Conservation (phyloP, 331 rosid genomes). For the Pyracantha coccinea region DNA sequence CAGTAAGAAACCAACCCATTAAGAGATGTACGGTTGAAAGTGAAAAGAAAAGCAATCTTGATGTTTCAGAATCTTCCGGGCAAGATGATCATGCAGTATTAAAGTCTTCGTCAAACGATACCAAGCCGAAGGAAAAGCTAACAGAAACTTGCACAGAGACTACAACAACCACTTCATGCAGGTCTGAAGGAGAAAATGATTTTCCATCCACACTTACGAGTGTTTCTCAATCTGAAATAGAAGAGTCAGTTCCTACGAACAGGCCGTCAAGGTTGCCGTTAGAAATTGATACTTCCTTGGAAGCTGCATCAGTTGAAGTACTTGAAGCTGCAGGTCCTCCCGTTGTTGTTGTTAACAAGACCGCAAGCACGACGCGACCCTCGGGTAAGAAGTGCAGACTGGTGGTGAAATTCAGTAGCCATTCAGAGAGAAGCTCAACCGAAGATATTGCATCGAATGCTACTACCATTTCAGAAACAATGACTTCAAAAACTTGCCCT, state of each 20-base stretch:
- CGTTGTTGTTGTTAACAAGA: conserved; percentile 15
- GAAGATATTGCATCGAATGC: conserved; percentile 36
- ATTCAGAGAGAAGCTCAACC: conserved; percentile 26
- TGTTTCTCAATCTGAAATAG: conserved; percentile 34
- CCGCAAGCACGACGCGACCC: conserved; percentile 20
- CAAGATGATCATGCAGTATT: conserved; percentile 17
- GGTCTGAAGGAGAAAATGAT: conserved; percentile 39
- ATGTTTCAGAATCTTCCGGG: conserved; percentile 18
- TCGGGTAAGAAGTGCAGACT: conserved; percentile 41
- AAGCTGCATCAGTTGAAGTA: conserved; percentile 27
- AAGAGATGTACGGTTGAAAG: conserved; percentile 21
- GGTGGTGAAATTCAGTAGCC: conserved; percentile 23
- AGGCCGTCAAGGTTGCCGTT: conserved; percentile 24
- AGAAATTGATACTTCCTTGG: conserved; percentile 21
- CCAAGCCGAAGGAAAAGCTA: conserved; percentile 19
- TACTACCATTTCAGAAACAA: conserved; percentile 30
- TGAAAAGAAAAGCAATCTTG: conserved; percentile 13
- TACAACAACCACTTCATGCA: conserved; percentile 19
- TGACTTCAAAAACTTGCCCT: conserved; percentile 57
- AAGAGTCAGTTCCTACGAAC: conserved; percentile 31
- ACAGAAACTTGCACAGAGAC: conserved; percentile 16
- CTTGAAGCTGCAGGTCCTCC: conserved; percentile 12
- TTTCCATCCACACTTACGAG: conserved; percentile 37
- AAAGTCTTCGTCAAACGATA: conserved; percentile 8
- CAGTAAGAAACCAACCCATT: conserved; percentile 25